These are phyloP conservation scores for Withania somnifera DNA, from an alignment of 305 asterid genomes.

Conservation along the genomic window DNA sequence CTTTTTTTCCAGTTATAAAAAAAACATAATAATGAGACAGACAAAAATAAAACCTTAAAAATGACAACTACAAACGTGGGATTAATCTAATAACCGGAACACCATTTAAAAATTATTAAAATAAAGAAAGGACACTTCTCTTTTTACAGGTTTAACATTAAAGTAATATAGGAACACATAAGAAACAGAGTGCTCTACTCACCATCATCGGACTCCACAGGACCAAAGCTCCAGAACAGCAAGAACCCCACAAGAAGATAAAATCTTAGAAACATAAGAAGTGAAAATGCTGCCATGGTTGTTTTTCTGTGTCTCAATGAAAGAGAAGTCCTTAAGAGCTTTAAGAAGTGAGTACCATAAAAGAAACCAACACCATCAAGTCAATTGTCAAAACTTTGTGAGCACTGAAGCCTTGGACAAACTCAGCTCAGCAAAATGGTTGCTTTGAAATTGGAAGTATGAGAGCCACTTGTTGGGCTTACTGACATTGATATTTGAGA, in stretches of 20 bases:
- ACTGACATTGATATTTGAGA: constrained; percentile 28
- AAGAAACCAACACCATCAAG: neutral
- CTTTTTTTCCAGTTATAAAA: constrained; percentile 29
- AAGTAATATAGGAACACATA: constrained; percentile 11
- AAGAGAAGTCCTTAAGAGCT: neutral
- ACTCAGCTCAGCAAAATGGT: neutral
- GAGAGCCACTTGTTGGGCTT: constrained; percentile 5
- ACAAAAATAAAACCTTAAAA: neutral
- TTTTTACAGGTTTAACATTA: constrained; percentile 13
- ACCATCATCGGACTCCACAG: constrained; percentile 70
- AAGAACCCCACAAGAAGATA: constrained; percentile 35
- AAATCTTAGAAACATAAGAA: neutral
- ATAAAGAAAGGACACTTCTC: constrained; percentile 17
- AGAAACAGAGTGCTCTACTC: constrained; percentile 19
- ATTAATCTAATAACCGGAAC: constrained; percentile 15
- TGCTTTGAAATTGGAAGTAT: neutral
- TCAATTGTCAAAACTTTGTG: neutral
- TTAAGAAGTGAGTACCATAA: too few relatives aligned
- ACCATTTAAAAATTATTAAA: constrained; percentile 6
- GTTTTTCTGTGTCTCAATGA: neutral
- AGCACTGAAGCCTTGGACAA: neutral
- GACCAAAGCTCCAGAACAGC: constrained; percentile 32
- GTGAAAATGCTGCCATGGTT: neutral
- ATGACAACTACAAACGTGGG: constrained; percentile 23
- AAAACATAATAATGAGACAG: neutral